These are phyloP conservation scores for Beauveria brongniartii DNA, from an alignment of 2,329 filamentous ascomycete species.

Conservation along the genomic window DNA sequence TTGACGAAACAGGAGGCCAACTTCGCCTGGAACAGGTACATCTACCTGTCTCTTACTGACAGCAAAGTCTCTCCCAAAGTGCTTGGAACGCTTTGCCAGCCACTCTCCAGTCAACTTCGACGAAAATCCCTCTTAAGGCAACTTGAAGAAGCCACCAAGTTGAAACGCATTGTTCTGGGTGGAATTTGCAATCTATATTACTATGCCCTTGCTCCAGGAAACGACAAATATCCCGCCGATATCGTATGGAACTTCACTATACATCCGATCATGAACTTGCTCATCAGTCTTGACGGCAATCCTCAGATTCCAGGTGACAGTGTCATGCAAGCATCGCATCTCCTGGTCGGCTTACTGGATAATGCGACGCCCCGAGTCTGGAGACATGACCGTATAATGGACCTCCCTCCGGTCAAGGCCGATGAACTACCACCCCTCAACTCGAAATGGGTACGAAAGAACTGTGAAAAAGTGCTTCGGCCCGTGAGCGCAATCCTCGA, in stretches of 20 bases:
- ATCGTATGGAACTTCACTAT: constrained; percentile 73
- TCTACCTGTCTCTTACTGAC: constrained; percentile 64
- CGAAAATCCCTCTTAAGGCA: constrained; percentile 52
- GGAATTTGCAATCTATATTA: constrained; percentile 77
- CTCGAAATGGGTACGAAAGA: constrained; percentile 76
- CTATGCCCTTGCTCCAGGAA: constrained; percentile 68
- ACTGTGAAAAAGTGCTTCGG: constrained; percentile 55
- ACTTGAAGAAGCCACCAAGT: constrained; percentile 39
- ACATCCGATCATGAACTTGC: constrained; percentile 50
- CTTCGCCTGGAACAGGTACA: constrained; percentile 75
- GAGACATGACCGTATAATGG: constrained; percentile 64
- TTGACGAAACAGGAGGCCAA: constrained; percentile 69
- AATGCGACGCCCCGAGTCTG: constrained; percentile 53
- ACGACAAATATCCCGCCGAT: constrained; percentile 59
- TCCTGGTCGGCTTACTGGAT: constrained; percentile 66
- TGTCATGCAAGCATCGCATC: constrained; percentile 51
- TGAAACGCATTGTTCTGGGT: constrained; percentile 51
- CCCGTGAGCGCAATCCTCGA: constrained; percentile 53
- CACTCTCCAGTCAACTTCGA: constrained; percentile 60
- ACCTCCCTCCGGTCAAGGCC: constrained; percentile 47
- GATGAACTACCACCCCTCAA: constrained; percentile 81
- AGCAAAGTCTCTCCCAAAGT: constrained; percentile 40
- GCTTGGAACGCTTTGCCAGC: constrained; percentile 48
- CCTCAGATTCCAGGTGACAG: constrained; percentile 39
- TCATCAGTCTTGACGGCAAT: constrained; percentile 35